Base-by-base conservation (phyloP, 441 rosid species). In the Isatis lusitanica region DNA sequence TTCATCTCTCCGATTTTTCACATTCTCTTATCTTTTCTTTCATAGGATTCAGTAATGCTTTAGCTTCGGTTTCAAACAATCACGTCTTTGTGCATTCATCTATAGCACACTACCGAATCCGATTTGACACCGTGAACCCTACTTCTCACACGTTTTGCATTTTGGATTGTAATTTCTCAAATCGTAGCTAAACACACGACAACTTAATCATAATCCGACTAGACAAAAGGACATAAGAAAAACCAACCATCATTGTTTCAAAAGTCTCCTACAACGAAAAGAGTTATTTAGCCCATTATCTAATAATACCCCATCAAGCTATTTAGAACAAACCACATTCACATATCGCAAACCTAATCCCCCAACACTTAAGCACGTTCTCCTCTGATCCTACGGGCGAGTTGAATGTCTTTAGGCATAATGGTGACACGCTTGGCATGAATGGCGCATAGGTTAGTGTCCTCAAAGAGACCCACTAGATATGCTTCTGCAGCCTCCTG, bases 401-500 rank as follows among this genome's bases (percentile, higher is more conserved):
- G 76, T 68, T 83, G 87, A 18, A 83, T 81, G 39, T 81, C 87
- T 66, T 81, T 83, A 5, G 85, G 85, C 87, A 83, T 83, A 30
- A 81, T 83, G 7, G 87, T 83, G 3, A 83, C 87, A 61, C 85
- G 84, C 67, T 81, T 83, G 42, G 86, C 84, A 1, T 83, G 86
- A 39, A 83, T 81, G 30, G 86, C 86, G 3, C 85, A 81, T 10
- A 83, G 77, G 60, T 83, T 83, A 21, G 86, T 83, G 71, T 83
- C 86, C 57, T 83, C 86, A 28, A 83, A 83, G 5, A 83, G 81
- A 62, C 86, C 86, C 7, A 83, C 84, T 2, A 83, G 83, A 63
- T 83, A 83, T 0, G 84, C 86, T 60, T 83, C 84, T 0, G 84
- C 86, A 0, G 84, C 86, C 66, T 83, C 86, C 79, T 83, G 86